A percentile compares a stretch with the other conserved stretches of the same genome.
Conservation (phyloP, 2,329 filamentous ascomycete genomes). For the Aspergillus pseudoterreus region DNA sequence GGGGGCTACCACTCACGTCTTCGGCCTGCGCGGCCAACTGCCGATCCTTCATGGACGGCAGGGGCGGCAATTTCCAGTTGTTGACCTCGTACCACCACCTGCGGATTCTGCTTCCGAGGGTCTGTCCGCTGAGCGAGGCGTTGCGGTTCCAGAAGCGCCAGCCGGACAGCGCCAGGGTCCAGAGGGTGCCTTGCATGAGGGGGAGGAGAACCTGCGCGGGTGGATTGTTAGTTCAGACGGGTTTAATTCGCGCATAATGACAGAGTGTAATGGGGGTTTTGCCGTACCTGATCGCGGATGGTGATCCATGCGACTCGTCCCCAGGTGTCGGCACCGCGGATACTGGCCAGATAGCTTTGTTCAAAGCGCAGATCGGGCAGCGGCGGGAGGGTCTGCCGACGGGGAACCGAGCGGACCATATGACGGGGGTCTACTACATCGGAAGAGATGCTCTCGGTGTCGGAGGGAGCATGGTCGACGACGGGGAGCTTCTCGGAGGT, state of each 20-base stretch:
- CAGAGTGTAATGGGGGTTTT: no score
- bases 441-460: constrained; percentile 45
- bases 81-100: constrained; percentile 96
- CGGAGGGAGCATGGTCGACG: constrained; percentile 44
- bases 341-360: constrained; percentile 93
- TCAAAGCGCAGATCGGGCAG: constrained; percentile 86
- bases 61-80: constrained; percentile 70
- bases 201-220: constrained; percentile 72
- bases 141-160: constrained; percentile 88
- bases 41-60: constrained; percentile 22
- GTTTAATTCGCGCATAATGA: background rate
- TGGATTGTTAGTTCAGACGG: background rate
- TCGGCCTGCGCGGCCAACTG: constrained; percentile 38
- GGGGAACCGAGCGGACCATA: constrained; percentile 32
- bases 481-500: constrained; percentile 65
- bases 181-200: constrained; percentile 81
- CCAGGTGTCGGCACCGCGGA: constrained; percentile 74
- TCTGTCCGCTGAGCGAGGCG: constrained; percentile 71
- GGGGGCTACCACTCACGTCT: constrained; percentile 36
- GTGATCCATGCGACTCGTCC: constrained; percentile 81
- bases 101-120: constrained; percentile 70
- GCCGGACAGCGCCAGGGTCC: constrained; percentile 77
- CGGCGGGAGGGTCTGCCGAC: constrained; percentile 59
- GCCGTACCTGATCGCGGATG: constrained; percentile 73
- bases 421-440: constrained; percentile 42